These are phyloP conservation scores for Wallacemonas sp. DNA, from an alignment of 208 protist species.

Conservation along the genomic window DNA sequence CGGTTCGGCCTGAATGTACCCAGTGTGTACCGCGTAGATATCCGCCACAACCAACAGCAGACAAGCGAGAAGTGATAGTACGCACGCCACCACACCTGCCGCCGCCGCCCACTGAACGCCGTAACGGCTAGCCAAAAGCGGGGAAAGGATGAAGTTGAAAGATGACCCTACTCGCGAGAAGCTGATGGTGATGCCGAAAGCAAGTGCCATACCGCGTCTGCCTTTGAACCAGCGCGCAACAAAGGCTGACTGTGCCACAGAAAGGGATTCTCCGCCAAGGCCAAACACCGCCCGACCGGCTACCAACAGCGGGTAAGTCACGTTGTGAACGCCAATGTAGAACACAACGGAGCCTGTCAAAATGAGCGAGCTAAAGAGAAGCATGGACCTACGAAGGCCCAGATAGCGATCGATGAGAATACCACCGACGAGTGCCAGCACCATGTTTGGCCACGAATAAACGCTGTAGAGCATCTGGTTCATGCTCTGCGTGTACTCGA, in stretches of 20 bases:
- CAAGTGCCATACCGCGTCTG: conserved; percentile 81
- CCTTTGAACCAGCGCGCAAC: conserved; percentile 91
- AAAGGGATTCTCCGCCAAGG: conserved; percentile 88
- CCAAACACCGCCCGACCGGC: conserved; percentile 85
- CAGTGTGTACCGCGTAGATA: conserved; percentile 63
- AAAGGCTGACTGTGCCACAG: conserved; percentile 88
- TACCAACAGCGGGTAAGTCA: conserved; percentile 70
- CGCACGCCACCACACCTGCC: conserved; percentile 58
- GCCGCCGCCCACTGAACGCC: conserved; percentile 64
- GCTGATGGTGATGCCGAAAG: conserved; percentile 91
- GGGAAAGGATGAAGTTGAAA: conserved; percentile 91
- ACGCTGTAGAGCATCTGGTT: conserved; percentile 91
- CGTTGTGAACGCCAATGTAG: conserved; percentile 58
- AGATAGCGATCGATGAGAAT: conserved; percentile 89
- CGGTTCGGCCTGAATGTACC: conserved; percentile 65
- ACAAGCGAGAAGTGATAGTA: conserved; percentile 64
- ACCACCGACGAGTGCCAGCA: conserved; percentile 81
- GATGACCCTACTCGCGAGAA: conserved; percentile 88
- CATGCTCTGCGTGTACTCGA: conserved; percentile 78
- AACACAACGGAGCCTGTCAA: conserved; percentile 69
- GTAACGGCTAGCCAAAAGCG: conserved; percentile 51
- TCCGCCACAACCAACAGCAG: conserved; percentile 55
- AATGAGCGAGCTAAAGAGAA: conserved; percentile 80
- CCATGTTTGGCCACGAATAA: conserved; percentile 92
- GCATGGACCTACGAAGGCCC: conserved; percentile 67